phyloP scores from a whole-genome alignment of 192 early-diverging fungal genomes.

The Coemansia sp. region DNA sequence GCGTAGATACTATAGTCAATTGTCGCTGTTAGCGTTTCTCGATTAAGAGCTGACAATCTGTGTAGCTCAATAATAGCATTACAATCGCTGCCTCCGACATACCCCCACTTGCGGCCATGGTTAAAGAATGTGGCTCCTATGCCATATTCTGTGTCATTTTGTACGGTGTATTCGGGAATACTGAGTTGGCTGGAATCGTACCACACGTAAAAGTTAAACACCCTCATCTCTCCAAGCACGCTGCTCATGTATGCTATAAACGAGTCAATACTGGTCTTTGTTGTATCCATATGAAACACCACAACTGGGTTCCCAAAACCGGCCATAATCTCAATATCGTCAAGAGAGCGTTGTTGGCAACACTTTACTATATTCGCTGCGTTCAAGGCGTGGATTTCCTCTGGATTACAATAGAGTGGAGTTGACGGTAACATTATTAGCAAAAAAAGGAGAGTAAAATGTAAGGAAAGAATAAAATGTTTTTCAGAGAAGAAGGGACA shows the following conservation, averaged over 20 bases:
- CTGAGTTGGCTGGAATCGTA: slow-evolving; percentile 1
- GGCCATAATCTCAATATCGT: neutral
- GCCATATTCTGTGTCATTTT: neutral
- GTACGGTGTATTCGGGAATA: neutral
- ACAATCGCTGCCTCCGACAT: neutral
- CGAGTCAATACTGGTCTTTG: neutral
- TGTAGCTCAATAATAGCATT: neutral
- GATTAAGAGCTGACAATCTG: neutral
- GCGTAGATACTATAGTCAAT: neutral
- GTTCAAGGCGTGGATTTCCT: neutral
- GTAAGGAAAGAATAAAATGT: neutral
- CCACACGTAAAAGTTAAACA: slow-evolving; percentile 9
- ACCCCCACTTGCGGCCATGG: neutral
- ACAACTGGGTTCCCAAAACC: neutral
- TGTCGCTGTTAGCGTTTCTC: neutral
- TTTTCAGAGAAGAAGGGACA: neutral
- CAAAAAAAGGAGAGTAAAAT: neutral
- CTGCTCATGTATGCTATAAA: neutral
- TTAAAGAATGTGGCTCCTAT: slow-evolving; percentile 2
- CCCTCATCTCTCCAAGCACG: neutral
- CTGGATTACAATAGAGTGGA: neutral
- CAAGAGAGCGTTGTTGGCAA: neutral
- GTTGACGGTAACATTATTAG: neutral
- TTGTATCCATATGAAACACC: neutral
- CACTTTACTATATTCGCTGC: neutral